Percentiles rank a stretch among this genome's conserved stretches.
phyloP scores from a whole-genome alignment of 352 stramenopile species.

The Phytophthora chlamydospora region DNA sequence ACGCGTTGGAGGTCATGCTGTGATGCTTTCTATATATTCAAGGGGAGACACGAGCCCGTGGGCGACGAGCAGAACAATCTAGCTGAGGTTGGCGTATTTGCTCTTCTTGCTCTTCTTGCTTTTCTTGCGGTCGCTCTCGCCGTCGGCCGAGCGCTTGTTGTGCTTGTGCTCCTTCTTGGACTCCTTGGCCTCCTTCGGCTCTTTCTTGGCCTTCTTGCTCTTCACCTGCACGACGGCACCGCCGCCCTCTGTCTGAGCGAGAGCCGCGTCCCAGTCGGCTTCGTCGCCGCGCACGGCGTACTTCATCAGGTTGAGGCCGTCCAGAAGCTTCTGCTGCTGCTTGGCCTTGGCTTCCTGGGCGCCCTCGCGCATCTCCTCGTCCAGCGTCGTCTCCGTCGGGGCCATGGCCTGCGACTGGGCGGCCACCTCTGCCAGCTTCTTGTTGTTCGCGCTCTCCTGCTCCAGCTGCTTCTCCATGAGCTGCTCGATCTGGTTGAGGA shows the following conservation, averaged over 20 bases:
- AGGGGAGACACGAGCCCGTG: slow-evolving; percentile 9
- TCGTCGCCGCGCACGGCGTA: slow-evolving; percentile 95
- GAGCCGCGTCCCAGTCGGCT: slow-evolving; percentile 88
- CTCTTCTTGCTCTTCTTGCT: slow-evolving; percentile 72
- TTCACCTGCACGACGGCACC: slow-evolving; percentile 81
- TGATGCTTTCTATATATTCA: slow-evolving; percentile 34
- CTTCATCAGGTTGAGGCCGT: slow-evolving; percentile 94
- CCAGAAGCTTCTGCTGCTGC: slow-evolving; percentile 82
- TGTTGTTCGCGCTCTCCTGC: slow-evolving; percentile 59
- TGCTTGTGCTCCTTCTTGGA: slow-evolving; percentile 47
- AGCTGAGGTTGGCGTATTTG: slow-evolving; percentile 83
- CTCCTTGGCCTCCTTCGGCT: slow-evolving; percentile 86
- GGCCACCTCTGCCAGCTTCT: slow-evolving; percentile 64
- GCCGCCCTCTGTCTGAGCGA: slow-evolving; percentile 46
- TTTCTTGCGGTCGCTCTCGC: slow-evolving; percentile 52
- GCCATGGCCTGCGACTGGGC: slow-evolving; percentile 78
- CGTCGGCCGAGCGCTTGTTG: slow-evolving; percentile 48
- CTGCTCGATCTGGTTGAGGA: slow-evolving; percentile 78
- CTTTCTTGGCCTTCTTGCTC: slow-evolving; percentile 82
- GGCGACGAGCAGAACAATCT: slow-evolving; percentile 24
- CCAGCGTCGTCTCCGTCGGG: slow-evolving; percentile 82
- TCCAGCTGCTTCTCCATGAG: slow-evolving; percentile 88
- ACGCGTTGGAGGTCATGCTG: slow-evolving; percentile 1
- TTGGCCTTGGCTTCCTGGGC: slow-evolving; percentile 85
- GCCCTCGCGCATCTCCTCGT: slow-evolving; percentile 76